Base-by-base conservation (phyloP, 495 filamentous ascomycete species). In the Oidiodendron maius region DNA sequence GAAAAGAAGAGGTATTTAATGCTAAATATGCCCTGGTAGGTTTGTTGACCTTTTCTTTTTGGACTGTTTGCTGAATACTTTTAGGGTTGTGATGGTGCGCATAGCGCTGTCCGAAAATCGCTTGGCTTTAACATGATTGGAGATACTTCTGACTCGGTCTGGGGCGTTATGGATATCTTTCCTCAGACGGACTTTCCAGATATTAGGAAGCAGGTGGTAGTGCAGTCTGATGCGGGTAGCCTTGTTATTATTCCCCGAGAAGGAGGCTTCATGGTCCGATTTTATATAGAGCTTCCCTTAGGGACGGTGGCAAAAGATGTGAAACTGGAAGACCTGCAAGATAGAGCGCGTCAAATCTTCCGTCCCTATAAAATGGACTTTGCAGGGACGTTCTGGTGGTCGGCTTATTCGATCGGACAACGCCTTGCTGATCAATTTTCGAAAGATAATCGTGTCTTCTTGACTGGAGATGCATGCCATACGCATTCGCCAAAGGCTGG, bases 161-260 rank as follows among this genome's bases (percentile, higher is more conserved):
- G 83, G 83, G 89, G 89, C 51, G 88, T 94, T 10, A 84, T 93
- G 82, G 89, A 95, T 51, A 72, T 87, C 51, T 77, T 84, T 26
- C 82, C 85, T 6, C 71, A 67, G 4, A 91, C 89, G 0, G 65
- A 82, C 55, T 95, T 91, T 64, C 89, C 88, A 3, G 82, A 86
- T 52, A 78, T 86, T 51, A 71, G 82, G 41, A 79, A 77, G 45
- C 81, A 82, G 61, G 62, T 59, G 8, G 69, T 74, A 6, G 63
- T 86, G 36, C 76, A 75, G 55, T 78, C 80, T 1, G 40, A 62
- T 4, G 53, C 65, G 2, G 81, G 82, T 9, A 80, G 67, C 43
- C 53, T 82, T 12, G 58, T 85, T 36, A 72, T 85, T 51, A 80
- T 86, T 42, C 82, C 82, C 0, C 73, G 82, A n/a, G 82, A 86